Evolutionary conservation across 1,139 yeast species (phyloP).

Genomic region (Saccharomyces hybrid): DNA sequence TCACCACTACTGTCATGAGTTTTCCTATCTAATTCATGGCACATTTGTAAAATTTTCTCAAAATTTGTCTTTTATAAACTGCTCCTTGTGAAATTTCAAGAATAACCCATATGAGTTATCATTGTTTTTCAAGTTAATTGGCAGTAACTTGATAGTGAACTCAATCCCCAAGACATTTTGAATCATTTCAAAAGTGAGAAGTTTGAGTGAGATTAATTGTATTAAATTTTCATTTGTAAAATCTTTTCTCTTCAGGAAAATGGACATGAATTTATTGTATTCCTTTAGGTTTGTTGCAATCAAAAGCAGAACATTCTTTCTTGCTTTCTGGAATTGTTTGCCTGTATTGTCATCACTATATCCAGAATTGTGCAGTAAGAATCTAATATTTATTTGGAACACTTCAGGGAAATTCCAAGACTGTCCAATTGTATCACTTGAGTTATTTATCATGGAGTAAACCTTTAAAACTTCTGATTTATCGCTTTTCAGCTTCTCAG

Average conservation of each 20-base stretch:
- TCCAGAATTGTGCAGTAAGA: slow-evolving; percentile 11
- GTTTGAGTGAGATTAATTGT: slow-evolving; percentile 21
- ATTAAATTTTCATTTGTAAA: slow-evolving; percentile 20
- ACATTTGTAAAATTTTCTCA: slow-evolving; percentile 11
- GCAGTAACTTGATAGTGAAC: slow-evolving; percentile 15
- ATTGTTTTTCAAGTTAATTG: slow-evolving; percentile 3
- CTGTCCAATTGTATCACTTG: slow-evolving; percentile 9
- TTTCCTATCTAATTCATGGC: neutral
- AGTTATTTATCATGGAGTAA: slow-evolving; percentile 8
- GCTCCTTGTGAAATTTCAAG: slow-evolving; percentile 20
- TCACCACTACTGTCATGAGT: neutral
- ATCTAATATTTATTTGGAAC: slow-evolving; percentile 24
- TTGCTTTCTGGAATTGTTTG: slow-evolving; percentile 9
- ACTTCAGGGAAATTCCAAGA: slow-evolving; percentile 24
- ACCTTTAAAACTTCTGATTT: slow-evolving; percentile 12
- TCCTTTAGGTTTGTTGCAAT: slow-evolving; percentile 22
- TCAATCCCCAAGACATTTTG: slow-evolving; percentile 21
- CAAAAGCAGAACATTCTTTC: slow-evolving; percentile 20
- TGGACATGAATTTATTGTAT: slow-evolving; percentile 28
- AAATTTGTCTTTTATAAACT: slow-evolving; percentile 21
- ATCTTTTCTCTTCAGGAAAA: slow-evolving; percentile 28
- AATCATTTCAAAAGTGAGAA: slow-evolving; percentile 26
- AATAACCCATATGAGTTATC: slow-evolving; percentile 11
- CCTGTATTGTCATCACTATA: slow-evolving; percentile 1
- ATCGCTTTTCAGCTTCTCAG: slow-evolving; percentile 19